Conservation (phyloP, 1,139 yeast genomes). For the Meyerozyma athensensis region DNA sequence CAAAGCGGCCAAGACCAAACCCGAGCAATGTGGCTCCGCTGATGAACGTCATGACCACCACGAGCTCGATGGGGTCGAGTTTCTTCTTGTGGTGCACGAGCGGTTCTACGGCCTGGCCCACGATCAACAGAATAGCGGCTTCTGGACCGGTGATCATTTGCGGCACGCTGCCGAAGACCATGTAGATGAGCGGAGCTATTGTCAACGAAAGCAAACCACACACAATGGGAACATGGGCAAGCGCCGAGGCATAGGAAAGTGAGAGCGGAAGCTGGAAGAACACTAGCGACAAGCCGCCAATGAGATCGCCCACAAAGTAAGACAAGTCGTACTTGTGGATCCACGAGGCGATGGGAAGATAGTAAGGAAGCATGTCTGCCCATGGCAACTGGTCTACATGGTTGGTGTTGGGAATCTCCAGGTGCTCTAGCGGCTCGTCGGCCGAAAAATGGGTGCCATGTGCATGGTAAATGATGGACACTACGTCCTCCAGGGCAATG, state of each 20-base stretch:
- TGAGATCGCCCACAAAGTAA: slow-evolving; percentile 64
- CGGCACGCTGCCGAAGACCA: slow-evolving; percentile 86
- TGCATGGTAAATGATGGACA: not conserved
- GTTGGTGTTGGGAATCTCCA: not conserved
- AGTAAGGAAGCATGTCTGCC: slow-evolving; percentile 46
- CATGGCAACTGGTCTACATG: slow-evolving; percentile 4
- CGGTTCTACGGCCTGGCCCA: slow-evolving; percentile 88
- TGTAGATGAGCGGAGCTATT: slow-evolving; percentile 76
- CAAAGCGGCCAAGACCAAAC: slow-evolving; percentile 79
- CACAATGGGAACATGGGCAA: slow-evolving; percentile 87
- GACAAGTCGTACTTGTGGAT: slow-evolving; percentile 51
- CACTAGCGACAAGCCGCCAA: slow-evolving; percentile 85
- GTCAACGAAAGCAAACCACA: slow-evolving; percentile 83
- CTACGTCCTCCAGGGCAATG: not conserved
- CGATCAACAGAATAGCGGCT: slow-evolving; percentile 84
- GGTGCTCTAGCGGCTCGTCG: not conserved
- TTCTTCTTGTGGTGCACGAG: slow-evolving; percentile 46
- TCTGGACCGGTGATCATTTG: slow-evolving; percentile 98
- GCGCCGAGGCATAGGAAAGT: slow-evolving; percentile 81
- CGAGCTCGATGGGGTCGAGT: slow-evolving; percentile 57
- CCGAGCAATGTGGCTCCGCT: slow-evolving; percentile 74
- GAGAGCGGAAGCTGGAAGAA: slow-evolving; percentile 90
- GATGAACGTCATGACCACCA: slow-evolving; percentile 68
- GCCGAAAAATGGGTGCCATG: not conserved
- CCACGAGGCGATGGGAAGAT: slow-evolving; percentile 83